phyloP scores from a whole-genome alignment of 495 filamentous ascomycete species.

The Oleoguttula mirabilis region DNA sequence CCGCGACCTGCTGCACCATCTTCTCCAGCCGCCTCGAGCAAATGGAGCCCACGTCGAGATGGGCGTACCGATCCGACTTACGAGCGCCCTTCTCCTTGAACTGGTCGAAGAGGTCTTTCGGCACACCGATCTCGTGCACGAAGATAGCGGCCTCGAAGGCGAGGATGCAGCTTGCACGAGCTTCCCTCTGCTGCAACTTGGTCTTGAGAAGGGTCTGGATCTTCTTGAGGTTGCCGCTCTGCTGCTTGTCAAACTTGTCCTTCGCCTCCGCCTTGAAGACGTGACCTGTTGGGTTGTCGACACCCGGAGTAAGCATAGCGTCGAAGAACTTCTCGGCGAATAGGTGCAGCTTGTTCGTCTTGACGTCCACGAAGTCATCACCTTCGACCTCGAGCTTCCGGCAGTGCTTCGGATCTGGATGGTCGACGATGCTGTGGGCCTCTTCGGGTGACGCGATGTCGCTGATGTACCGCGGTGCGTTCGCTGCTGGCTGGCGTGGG shows the following conservation, averaged over 20 bases:
- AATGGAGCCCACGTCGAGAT: background rate
- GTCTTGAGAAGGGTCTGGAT: background rate
- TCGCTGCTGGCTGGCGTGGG: too few species aligned
- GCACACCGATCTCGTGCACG: constrained; percentile 1
- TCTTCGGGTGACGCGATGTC: constrained; percentile 1
- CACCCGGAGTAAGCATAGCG: background rate
- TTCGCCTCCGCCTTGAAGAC: background rate
- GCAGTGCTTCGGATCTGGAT: background rate
- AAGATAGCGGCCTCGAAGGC: background rate
- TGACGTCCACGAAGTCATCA: background rate
- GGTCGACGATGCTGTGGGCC: background rate
- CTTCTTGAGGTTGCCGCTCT: background rate
- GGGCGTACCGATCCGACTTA: background rate
- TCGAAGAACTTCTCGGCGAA: background rate
- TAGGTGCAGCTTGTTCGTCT: background rate
- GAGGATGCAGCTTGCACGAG: constrained; percentile 2
- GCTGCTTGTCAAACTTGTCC: background rate
- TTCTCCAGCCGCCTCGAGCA: constrained; percentile 3
- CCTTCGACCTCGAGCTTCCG: background rate
- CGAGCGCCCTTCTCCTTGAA: background rate
- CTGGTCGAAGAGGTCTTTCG: background rate
- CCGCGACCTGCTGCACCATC: background rate
- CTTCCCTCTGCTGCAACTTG: background rate
- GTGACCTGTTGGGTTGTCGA: background rate
- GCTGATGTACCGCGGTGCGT: background rate